Conservation (phyloP, 192 early-diverging fungal genomes). For the Kickxella alabastrina region DNA sequence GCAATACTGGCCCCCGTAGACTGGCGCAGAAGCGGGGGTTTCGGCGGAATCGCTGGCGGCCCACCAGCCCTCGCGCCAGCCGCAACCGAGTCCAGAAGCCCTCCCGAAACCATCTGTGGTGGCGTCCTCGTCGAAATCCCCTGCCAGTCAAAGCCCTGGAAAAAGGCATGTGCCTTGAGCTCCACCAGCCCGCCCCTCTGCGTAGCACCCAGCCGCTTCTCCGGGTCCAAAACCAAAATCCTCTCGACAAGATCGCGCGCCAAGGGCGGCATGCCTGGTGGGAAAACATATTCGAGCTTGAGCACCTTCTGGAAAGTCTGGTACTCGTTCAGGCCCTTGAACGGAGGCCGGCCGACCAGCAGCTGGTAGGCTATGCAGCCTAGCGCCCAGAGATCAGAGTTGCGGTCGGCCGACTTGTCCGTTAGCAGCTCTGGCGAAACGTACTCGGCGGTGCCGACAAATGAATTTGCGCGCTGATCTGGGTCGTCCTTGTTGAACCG, state of each 20-base stretch:
- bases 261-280: conserved; percentile 62
- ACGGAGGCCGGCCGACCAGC: conserved; percentile 83
- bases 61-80: neutral
- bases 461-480: conserved; percentile 68
- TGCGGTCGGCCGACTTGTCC: conserved; percentile 76
- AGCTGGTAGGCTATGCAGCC: conserved; percentile 93
- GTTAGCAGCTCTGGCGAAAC: conserved; percentile 94
- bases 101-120: conserved; percentile 30
- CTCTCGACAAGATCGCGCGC: conserved; percentile 75
- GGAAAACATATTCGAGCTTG: conserved; percentile 82
- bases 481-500: conserved; percentile 35
- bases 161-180: conserved; percentile 77
- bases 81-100: conserved; percentile 2
- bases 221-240: conserved; percentile 66
- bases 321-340: conserved; percentile 94
- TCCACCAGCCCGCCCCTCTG: conserved; percentile 54
- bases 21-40: conserved; percentile 38
- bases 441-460: conserved; percentile 99
- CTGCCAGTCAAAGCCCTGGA: conserved; percentile 74
- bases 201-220: conserved; percentile 59
- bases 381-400: conserved; percentile 79
- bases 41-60: conserved; percentile 44
- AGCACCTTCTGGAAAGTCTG: conserved; percentile 95
- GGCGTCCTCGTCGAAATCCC: conserved; percentile 34
- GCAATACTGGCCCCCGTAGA: neutral